Evolutionary conservation across 805 yeast species (phyloP).

Genomic region (Lipomyces kockii): DNA sequence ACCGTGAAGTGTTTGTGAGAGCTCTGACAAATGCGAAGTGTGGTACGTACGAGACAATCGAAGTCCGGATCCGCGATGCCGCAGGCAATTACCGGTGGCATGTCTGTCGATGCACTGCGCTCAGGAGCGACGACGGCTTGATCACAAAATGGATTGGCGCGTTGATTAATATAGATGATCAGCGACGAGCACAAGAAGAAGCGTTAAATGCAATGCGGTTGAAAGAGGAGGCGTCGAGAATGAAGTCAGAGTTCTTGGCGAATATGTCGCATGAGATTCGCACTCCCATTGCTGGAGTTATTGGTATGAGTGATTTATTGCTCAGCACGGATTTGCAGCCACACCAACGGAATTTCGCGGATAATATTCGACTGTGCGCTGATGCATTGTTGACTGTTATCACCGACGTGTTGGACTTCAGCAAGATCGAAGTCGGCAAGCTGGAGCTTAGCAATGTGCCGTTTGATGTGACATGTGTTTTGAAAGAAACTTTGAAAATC

Average conservation of each 20-base stretch:
- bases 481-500: constrained; percentile 53
- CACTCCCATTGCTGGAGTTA: constrained; percentile 59
- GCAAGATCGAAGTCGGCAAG: constrained; percentile 61
- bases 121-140: constrained; percentile 29
- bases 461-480: constrained; percentile 53
- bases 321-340: constrained; percentile 53
- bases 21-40: constrained; percentile 18
- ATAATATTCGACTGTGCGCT: constrained; percentile 57
- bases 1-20: constrained; percentile 20
- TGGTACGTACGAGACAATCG: constrained; percentile 30
- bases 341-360: constrained; percentile 57
- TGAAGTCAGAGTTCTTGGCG: constrained; percentile 57
- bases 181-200: constrained; percentile 37
- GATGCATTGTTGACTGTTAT: constrained; percentile 58
- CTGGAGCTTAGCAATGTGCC: constrained; percentile 52
- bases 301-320: constrained; percentile 56
- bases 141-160: constrained; percentile 37
- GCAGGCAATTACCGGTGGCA: constrained; percentile 36
- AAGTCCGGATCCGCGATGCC: constrained; percentile 28
- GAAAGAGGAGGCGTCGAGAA: constrained; percentile 36
- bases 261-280: constrained; percentile 64
- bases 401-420: constrained; percentile 59
- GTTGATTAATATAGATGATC: constrained; percentile 36
- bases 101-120: constrained; percentile 33
- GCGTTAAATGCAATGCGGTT: constrained; percentile 35